Evolutionary conservation across 2,329 filamentous ascomycete species (phyloP), one percentile per base, ranked within the genome.

Genomic region (Fusarium vanettenii): DNA sequence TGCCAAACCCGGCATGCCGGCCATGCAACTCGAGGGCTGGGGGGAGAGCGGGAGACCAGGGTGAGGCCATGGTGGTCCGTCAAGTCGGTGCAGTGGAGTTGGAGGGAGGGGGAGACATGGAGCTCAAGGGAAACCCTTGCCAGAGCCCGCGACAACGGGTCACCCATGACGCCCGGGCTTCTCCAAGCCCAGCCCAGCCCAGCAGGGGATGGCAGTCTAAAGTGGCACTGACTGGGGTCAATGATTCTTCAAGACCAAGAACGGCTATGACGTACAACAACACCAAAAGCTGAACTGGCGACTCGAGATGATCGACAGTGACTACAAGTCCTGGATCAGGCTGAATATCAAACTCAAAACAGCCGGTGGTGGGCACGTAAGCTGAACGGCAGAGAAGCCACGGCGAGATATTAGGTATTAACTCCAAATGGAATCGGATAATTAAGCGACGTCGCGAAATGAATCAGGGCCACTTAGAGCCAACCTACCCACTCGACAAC

Each of bases 1-100:
- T 64, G 50, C 48, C 56, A 62, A 71, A 74, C 67, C 63, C 62
- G 76, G 71, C 56, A 70, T 71, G 64, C 61, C 64, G 67, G 71
- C 74, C 72, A 78, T 71, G 77, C 68, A 69, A 65, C 74, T 71
- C 50, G 72, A 50, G 59, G 5, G 39, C 41, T 52, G 48, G 63
- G 68, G 43, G 50, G 27, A 55, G 69, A 75, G 70, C 78, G 77
- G 79, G 74, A 79, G 78, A 80, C 79, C 69, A 73, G 79, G 79
- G 74, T 77, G 50, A 68, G 67, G 57, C 69, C 70, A 73, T 72
- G 73, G 69, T 70, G 72, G 73, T 66, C 76, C 70, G 73, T 72
- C 72, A 68, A 73, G 68, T 78, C 64, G 75, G 78, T 64, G 72
- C 62, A 68, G 79, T 80, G 79, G 76, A 75, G 77, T 74, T 69